Percentiles rank a stretch among this genome's conserved stretches.
Evolutionary conservation across 2,329 filamentous ascomycete species (phyloP).

Genomic region (Epichloe uncinata): DNA sequence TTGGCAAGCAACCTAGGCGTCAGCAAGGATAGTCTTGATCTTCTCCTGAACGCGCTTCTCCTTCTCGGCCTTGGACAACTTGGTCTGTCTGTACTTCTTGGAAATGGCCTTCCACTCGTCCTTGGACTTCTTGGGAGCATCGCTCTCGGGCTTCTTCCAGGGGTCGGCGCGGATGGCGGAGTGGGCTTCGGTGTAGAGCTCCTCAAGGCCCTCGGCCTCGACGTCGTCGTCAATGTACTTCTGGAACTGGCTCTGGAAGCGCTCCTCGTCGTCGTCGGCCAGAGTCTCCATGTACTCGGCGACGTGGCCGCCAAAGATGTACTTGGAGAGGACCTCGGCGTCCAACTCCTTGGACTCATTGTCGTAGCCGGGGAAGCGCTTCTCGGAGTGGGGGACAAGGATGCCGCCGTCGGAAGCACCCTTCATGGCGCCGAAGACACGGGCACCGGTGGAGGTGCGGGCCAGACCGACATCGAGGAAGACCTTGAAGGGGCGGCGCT

Average conservation of each 20-base stretch:
- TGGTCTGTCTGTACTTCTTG: conserved; percentile 69
- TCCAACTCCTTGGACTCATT: conserved; percentile 97
- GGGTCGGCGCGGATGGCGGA: conserved; percentile 94
- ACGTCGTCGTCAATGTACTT: conserved; percentile 96
- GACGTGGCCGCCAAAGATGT: conserved; percentile 97
- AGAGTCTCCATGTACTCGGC: conserved; percentile 99
- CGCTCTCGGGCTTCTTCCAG: conserved; percentile 76
- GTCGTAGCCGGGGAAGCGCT: conserved; percentile 98
- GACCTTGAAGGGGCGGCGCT: conserved; percentile 98
- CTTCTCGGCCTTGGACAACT: conserved; percentile 77
- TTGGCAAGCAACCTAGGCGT: conserved; percentile 23
- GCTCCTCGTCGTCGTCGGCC: conserved; percentile 99
- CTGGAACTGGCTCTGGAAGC: conserved; percentile 96
- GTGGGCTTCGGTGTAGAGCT: conserved; percentile 90
- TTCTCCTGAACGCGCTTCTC: conserved; percentile 73
- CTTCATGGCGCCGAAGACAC: conserved; percentile 99
- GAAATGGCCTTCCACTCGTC: conserved; percentile 93
- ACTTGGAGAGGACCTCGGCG: conserved; percentile 91
- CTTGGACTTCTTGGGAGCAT: conserved; percentile 85
- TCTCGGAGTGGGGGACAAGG: conserved; percentile 95
- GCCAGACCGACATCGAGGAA: conserved; percentile 95
- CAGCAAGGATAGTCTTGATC: conserved; percentile 66
- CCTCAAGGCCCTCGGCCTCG: conserved; percentile 93
- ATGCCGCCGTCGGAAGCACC: conserved; percentile 97
- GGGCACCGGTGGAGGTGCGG: conserved; percentile 95